Conservation (phyloP, 805 yeast genomes). For the Metschnikowia kofuensis region DNA sequence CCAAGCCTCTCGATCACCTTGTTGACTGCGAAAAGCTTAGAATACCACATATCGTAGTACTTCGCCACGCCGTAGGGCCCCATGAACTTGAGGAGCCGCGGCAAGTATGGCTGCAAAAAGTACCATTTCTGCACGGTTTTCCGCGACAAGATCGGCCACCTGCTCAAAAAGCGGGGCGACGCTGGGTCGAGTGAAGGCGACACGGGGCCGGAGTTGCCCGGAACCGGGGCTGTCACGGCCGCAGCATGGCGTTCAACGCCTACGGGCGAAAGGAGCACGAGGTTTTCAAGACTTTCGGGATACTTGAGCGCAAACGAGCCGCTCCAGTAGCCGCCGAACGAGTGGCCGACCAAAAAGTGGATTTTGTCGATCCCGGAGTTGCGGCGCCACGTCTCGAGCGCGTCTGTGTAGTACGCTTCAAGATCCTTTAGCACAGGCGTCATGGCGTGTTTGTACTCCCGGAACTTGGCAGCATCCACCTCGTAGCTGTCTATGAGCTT, state of each 20-base stretch:
- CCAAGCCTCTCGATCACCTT: constrained; percentile 31
- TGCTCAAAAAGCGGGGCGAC: constrained; percentile 43
- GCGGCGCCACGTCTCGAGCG: constrained; percentile 65
- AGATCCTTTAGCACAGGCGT: constrained; percentile 40
- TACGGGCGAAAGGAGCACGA: constrained; percentile 69
- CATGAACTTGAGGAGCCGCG: constrained; percentile 44
- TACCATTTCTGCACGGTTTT: constrained; percentile 34
- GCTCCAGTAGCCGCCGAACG: constrained; percentile 75
- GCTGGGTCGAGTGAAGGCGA: constrained; percentile 44
- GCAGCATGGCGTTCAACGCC: constrained; percentile 72
- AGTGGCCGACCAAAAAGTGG: constrained; percentile 67
- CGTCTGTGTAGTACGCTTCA: constrained; percentile 54
- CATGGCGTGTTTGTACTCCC: constrained; percentile 33
- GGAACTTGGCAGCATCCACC: constrained; percentile 25
- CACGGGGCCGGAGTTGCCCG: neutral
- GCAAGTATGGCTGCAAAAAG: constrained; percentile 42
- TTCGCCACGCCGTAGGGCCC: constrained; percentile 41
- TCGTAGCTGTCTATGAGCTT: constrained; percentile 37
- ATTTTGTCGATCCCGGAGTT: constrained; percentile 48
- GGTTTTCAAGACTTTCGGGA: constrained; percentile 50
- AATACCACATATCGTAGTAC: constrained; percentile 41
- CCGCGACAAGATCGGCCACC: constrained; percentile 41
- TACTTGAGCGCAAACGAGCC: constrained; percentile 58
- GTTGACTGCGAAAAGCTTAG: constrained; percentile 39
- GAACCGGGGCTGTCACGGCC: constrained; percentile 45